phyloP scores from a whole-genome alignment of 2,329 filamentous ascomycete genomes.

The Fusarium newnesense region DNA sequence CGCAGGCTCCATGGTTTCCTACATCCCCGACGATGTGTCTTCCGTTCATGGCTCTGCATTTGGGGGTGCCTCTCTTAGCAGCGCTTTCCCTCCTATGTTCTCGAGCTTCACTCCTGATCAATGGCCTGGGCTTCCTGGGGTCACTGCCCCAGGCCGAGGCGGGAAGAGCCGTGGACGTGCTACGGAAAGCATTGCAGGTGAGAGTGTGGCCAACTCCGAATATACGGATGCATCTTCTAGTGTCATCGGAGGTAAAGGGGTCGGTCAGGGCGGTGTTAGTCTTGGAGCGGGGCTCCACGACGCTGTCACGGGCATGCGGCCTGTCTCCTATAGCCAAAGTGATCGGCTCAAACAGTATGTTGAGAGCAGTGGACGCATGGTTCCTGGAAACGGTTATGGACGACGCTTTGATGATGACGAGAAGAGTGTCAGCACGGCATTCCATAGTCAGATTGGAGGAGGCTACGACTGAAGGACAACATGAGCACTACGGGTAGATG shows the following conservation, averaged over 20 bases:
- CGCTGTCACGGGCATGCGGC: slow-evolving; percentile 71
- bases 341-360: slow-evolving; percentile 96
- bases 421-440: slow-evolving; percentile 94
- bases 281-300: slow-evolving; percentile 83
- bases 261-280: slow-evolving; percentile 88
- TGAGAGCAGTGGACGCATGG: slow-evolving; percentile 80
- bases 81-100: slow-evolving; percentile 93
- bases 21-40: slow-evolving; percentile 96
- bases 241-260: slow-evolving; percentile 78
- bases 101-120: slow-evolving; percentile 87
- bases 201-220: slow-evolving; percentile 92
- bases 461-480: slow-evolving; percentile 61
- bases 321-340: slow-evolving; percentile 66
- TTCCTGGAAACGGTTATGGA: slow-evolving; percentile 73
- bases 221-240: slow-evolving; percentile 85
- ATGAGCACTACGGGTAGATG: slow-evolving; percentile 43
- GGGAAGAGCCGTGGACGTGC: slow-evolving; percentile 74
- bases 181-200: slow-evolving; percentile 84
- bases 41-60: slow-evolving; percentile 94
- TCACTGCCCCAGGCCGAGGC: slow-evolving; percentile 68
- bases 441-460: slow-evolving; percentile 90
- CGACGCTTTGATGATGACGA: slow-evolving; percentile 89
- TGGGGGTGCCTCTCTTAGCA: slow-evolving; percentile 78
- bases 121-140: slow-evolving; percentile 86
- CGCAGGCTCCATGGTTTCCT: slow-evolving; percentile 89